Base-by-base conservation (phyloP, 2,329 filamentous ascomycete species). In the Coniochaeta sp. region DNA sequence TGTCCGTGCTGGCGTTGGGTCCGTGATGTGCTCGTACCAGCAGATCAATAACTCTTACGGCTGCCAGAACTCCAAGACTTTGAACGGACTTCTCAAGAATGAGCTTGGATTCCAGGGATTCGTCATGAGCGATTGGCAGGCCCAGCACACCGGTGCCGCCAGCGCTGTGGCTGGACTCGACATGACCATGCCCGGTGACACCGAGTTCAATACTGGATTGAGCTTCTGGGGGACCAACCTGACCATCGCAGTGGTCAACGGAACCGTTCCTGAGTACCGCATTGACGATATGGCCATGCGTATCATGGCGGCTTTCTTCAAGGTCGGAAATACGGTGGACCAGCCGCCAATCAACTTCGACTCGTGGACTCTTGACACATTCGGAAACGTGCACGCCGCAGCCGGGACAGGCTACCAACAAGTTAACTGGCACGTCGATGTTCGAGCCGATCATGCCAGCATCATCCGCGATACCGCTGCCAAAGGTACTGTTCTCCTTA, bases 261-360 rank as follows among this genome's bases (percentile, higher is more conserved):
- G 93, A 38, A 96, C 92, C 0, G 78, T 98, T 34, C 91, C 93
- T 0, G 85, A 90, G 66, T 96, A 89, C 83, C 85, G 93, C 57
- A 72, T 98, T 10, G 93, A 97, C 66, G 95, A 98, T 70, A 96
- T 96, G 88, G 90, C 86, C 5, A 89, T 91, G 73, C 87, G 95
- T 67, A 96, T 89, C 70, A 88, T 89, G 84, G 81, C 87, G 5
- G 79, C 86, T 44, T 86, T 83, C 70, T 89, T 87, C 77, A 88
- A 89, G 73, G 84, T 87, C 40, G 84, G 85, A 58, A 56, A 56
- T 32, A 80, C 77, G 0, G 65, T 85, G 2, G 73, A 76, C 4
- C 73, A 79, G 57, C 72, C 75, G 0, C 75, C 79, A 2, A 86
- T 90, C 73, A 98, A 93, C 80, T 96, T 97, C 75, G 88, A 89